Evolutionary conservation across 2,329 filamentous ascomycete genomes (phyloP), one percentile per base, ranked within the genome.

Genomic region (Alternaria novae-zelandiae): DNA sequence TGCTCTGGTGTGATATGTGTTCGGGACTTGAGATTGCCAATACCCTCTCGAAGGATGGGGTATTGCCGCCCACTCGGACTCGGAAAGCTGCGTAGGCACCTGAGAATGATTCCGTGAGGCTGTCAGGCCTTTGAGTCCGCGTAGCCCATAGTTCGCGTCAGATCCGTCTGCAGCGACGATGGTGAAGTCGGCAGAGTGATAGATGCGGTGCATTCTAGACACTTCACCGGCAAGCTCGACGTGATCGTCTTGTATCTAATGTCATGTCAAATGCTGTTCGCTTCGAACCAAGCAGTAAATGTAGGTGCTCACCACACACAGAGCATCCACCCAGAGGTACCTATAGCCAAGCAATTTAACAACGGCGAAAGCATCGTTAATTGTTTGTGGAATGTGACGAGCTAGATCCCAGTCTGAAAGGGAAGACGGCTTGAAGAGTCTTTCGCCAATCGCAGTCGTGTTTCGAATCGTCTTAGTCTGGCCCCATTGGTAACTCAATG

Each of bases 21-120:
- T 41, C 2, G 2, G 32, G 6, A 3, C 13, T 15, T 7, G 32
- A 36, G 32, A 36, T 11, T 12, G 7, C 4, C 6, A 7, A 5
- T 36, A 36, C 6, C 3, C 13, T 8, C 1, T 4, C 13, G 32
- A n/a, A 36, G 32, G 32, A 10, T 41, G 32, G 32, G 0, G 32
- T n/a, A 17, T 3, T 17, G 2, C 32, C 2, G 2, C 15, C 32
- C 0, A 0, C 5, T 41, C 32, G 0, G 32, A 41, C 8, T 2
- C 32, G 9, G 15, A 17, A 0, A 41, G 32, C 32, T 41, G 15
- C 2, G 1, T 7, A 41, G 15, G 32, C 8, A 41, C 1, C 2
- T 41, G 32, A 41, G 32, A n/a, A 41, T 41, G 32, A 10, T 41
- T 10, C 2, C 32, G 15, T 10, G 32, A 4, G 3, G 32, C 4